Evolutionary conservation across 1,284 basidiomycete genomes (phyloP), one percentile per base, ranked within the genome.

Genomic region (Leccinum subrobustum): DNA sequence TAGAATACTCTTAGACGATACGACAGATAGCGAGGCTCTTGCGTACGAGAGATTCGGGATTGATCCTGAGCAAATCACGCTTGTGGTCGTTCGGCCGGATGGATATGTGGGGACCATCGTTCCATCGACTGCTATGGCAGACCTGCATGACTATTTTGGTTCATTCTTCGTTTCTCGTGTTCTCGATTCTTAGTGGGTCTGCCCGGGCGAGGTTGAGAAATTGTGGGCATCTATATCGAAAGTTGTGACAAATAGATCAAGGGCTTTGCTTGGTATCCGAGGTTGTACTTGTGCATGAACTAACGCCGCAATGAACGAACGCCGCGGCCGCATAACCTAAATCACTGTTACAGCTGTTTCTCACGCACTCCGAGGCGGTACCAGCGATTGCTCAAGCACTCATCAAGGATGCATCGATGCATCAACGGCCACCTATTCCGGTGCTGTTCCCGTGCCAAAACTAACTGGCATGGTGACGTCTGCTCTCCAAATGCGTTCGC

Each of bases 21-120:
- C 18, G 23, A 57, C 33, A 18, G 48, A 20, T 4, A 52, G 23
- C 18, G 18, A 53, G 35, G 48, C 48, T 2, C 33, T 12, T 18
- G 56, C 31, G 11, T 57, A 57, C 3, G 48, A 52, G 48, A 29
- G 33, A n/a, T 57, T 57, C 12, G 12, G 56, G 16, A 53, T 57
- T 14, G 33, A 56, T 56, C 52, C 44, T 12, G 44, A 47, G 18
- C 44, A 47, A 47, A 47, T 47, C 3, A 47, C 44, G 18, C 44
- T 47, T 23, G 52, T 54, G 20, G 33, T 54, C 4, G 52, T 54
- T 23, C 52, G 52, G 33, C 52, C 33, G 29, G 52, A 54, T 6
- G 52, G 52, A 25, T 54, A 54, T 25, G 52, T 54, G 52, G 52
- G 52, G 12, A 54, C 52, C 1, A 37, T 54, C 33, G 20, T 37